These are phyloP conservation scores for Apiospora rasikravindrae DNA, from an alignment of 2,329 filamentous ascomycete genomes.

Conservation along the genomic window DNA sequence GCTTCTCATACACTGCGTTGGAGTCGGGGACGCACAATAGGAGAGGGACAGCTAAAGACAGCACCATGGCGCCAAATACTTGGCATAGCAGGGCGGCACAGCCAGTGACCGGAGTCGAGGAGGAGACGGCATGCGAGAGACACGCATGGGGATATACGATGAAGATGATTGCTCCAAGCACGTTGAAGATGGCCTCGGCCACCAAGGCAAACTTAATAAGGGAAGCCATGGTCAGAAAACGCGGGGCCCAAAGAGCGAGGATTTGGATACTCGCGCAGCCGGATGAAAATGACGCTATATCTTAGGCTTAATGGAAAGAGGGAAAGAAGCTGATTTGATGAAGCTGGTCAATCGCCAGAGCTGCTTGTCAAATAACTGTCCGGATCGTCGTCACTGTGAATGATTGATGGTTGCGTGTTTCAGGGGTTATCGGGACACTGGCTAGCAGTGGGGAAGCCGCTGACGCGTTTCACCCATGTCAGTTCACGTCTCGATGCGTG, in stretches of 20 bases:
- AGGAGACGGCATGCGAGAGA: conserved; percentile 27
- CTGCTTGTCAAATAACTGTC: neutral
- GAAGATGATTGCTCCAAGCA: conserved; percentile 27
- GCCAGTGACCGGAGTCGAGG: conserved; percentile 22
- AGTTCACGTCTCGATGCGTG: neutral
- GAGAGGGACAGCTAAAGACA: conserved; percentile 29
- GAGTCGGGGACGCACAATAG: conserved; percentile 28
- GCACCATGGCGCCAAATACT: conserved; percentile 30
- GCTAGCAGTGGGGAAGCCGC: neutral
- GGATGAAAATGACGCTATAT: neutral
- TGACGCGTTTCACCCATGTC: neutral
- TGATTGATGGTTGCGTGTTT: neutral
- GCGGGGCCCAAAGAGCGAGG: neutral
- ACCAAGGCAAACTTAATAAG: conserved; percentile 28
- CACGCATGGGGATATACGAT: conserved; percentile 29
- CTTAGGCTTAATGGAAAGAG: neutral
- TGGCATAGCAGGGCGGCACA: conserved; percentile 29
- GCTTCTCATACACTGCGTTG: conserved; percentile 25
- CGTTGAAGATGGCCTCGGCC: conserved; percentile 30
- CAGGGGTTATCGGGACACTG: neutral
- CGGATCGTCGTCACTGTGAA: neutral
- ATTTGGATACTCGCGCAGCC: neutral
- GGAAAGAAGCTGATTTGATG: neutral
- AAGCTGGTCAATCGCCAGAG: neutral
- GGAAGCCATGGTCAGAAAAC: conserved; percentile 25